Conservation (phyloP, 768 basidiomycete genomes). For the Suillus tomentosus region DNA sequence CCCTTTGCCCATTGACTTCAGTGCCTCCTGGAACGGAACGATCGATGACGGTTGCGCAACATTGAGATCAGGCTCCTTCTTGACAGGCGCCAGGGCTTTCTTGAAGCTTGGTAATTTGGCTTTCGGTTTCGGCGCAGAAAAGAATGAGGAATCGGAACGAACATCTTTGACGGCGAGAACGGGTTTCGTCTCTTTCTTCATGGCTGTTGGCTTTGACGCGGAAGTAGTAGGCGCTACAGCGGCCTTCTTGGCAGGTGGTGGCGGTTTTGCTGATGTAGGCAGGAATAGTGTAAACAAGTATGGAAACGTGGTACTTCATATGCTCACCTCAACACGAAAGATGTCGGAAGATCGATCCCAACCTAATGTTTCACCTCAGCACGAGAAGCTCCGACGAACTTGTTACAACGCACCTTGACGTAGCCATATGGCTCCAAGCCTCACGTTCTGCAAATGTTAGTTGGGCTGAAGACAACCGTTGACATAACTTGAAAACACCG, state of each 20-base stretch:
- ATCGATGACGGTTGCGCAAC: constrained; percentile 75
- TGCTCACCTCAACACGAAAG: constrained; percentile 47
- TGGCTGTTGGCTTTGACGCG: constrained; percentile 33
- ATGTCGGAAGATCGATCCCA: constrained; percentile 56
- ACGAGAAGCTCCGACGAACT: constrained; percentile 3
- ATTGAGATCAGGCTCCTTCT: constrained; percentile 57
- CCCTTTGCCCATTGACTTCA: constrained; percentile 71
- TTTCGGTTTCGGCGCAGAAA: constrained; percentile 84
- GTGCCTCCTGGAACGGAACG: constrained; percentile 81
- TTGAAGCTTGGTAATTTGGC: constrained; percentile 85
- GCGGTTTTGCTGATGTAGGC: constrained; percentile 43
- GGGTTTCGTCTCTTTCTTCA: constrained; percentile 61
- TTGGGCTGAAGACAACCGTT: too few species aligned
- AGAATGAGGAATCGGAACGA: constrained; percentile 86
- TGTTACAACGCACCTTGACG: constrained; percentile 42
- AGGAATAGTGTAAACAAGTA: constrained; percentile 19
- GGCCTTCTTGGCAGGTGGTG: constrained; percentile 64
- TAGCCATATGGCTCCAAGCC: constrained; percentile 25
- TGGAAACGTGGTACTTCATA: constrained; percentile 1
- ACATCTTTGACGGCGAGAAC: constrained; percentile 62
- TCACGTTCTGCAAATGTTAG: too few species aligned
- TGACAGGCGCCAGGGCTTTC: constrained; percentile 56
- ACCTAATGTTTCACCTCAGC: constrained; percentile 25
- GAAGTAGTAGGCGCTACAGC: constrained; percentile 40
- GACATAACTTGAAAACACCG: too few species aligned